Evolutionary conservation across 129 eudicot genomes (phyloP).

Genomic region (Silybum marianum): DNA sequence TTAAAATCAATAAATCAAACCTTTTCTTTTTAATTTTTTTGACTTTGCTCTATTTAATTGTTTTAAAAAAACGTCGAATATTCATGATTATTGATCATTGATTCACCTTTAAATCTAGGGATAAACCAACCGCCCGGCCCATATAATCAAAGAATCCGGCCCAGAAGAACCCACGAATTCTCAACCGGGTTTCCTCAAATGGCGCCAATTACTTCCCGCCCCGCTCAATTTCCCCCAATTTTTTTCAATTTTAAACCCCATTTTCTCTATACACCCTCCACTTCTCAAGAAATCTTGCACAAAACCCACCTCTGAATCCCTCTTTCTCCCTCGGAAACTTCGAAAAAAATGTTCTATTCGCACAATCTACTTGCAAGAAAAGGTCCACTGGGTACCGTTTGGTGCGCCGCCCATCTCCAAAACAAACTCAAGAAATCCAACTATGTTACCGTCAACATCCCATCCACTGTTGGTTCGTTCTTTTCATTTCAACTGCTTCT

Average conservation of each 20-base stretch:
- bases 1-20: too few species aligned
- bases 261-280: background rate
- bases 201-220: conserved; percentile 32
- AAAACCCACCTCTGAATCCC: background rate
- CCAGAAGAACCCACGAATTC: background rate
- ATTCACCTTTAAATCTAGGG: background rate
- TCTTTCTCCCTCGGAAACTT: background rate
- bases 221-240: conserved; percentile 1
- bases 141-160: background rate
- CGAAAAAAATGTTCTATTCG: conserved; percentile 75
- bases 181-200: background rate
- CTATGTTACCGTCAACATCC: conserved; percentile 62
- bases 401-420: conserved; percentile 96
- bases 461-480: conserved; percentile 79
- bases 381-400: conserved; percentile 89
- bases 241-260: conserved; percentile 23
- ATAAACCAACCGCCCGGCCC: background rate
- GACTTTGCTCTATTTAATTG: too few species aligned
- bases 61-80: too few species aligned
- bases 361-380: conserved; percentile 82
- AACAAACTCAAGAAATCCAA: conserved; percentile 76
- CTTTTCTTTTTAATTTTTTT: too few species aligned
- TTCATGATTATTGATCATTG: too few species aligned
- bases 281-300: background rate
- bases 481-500: background rate